Base-by-base conservation (phyloP, 352 stramenopile genomes). In the Globisporangium takayamanum region DNA sequence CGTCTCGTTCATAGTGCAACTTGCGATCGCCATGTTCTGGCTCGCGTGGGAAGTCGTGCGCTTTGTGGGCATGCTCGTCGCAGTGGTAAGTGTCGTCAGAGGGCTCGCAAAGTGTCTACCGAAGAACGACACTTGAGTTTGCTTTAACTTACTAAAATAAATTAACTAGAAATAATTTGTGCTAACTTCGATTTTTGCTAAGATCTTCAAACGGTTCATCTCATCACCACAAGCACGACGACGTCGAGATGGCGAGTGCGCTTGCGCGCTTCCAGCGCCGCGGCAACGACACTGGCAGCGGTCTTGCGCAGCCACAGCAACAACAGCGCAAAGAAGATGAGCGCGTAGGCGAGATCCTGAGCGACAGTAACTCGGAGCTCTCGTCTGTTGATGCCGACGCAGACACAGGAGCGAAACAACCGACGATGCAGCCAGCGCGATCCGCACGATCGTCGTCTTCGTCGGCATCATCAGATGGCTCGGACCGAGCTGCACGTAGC, bases 301-400 rank as follows among this genome's bases (percentile, higher is more conserved):
- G 33, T 2, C 33, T 14, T 50, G 16, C 42, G 20, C 57, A 58
- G 30, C 50, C 30, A 28, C 55, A 60, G 7, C 36, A 50, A 3
- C 55, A 53, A 11, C 7, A 48, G 16, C 4, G 0, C 16, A 41
- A 53, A 14, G 50, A 30, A 18, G 41, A 57, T 5, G 58, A 53
- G 51, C 69, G 73, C 16, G 64, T 87, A 16, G 75, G 71, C 7
- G 75, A 87, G 50, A 80, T 87, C 63, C 57, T 85, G 51, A 84
- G 74, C 58, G 77, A 89, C 61, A 64, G 58, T 44, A 84, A 78
- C 60, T 87, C 72, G 16, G 77, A 85, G 46, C 60, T 75, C 41
- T 79, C 73, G 14, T 70, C 67, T 1, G 18, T 72, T 36, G 61
- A 69, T 15, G 64, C 50, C 15, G 60, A 67, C 56, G 50, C 69